phyloP scores from a whole-genome alignment of 202 grass and related monocot genomes.

The Digitaria exilis region DNA sequence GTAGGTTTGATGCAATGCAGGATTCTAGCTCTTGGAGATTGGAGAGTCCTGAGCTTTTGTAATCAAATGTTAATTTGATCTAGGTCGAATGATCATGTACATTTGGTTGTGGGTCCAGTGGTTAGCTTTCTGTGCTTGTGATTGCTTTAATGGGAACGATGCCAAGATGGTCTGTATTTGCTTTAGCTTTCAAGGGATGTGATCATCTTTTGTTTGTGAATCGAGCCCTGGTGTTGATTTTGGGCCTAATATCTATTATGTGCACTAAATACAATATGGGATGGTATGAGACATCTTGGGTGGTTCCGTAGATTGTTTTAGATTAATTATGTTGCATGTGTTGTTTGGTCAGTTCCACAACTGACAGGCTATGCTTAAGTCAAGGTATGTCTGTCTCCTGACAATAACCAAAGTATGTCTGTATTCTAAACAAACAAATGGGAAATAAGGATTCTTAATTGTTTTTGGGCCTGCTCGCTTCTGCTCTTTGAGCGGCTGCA shows the following conservation, averaged over 20 bases:
- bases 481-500: no score
- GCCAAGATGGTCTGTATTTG: background rate
- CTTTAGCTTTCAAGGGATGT: background rate
- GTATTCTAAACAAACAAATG: background rate
- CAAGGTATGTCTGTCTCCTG: background rate
- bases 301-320: background rate
- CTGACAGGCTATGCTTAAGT: background rate
- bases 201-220: background rate
- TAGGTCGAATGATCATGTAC: background rate
- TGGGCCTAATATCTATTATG: background rate
- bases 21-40: background rate
- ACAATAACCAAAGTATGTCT: background rate
- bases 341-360: conserved; percentile 16
- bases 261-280: background rate
- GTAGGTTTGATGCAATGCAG: background rate
- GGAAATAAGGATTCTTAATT: background rate
- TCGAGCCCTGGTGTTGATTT: background rate
- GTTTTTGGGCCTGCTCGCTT: no score
- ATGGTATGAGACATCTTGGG: background rate
- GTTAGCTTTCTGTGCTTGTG: background rate
- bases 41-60: background rate
- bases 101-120: background rate
- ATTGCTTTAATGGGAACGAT: background rate
- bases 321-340: background rate
- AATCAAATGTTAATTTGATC: background rate